Evolutionary conservation across 2,329 filamentous ascomycete genomes (phyloP).

Genomic region (Fusarium sterilihyphosum): DNA sequence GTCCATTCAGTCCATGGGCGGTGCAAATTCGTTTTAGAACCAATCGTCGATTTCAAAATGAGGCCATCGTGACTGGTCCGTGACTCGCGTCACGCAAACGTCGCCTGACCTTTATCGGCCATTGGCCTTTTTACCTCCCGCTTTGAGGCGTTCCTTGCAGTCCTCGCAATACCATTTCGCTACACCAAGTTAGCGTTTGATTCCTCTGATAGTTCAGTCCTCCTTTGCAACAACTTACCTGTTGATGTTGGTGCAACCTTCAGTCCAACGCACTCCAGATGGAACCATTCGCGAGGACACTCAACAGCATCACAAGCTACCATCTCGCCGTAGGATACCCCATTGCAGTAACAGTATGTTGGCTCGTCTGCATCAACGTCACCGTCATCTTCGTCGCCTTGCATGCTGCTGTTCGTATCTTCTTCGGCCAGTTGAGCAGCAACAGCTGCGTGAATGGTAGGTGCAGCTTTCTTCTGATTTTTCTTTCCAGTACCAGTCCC

Average conservation of each 20-base stretch:
- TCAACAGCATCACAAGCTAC: slow-evolving; percentile 80
- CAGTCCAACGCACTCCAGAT: slow-evolving; percentile 82
- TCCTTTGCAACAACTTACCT: slow-evolving; percentile 61
- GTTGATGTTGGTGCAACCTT: slow-evolving; percentile 81
- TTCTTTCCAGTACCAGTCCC: slow-evolving; percentile 60
- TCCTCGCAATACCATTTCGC: slow-evolving; percentile 87
- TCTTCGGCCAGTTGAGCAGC: slow-evolving; percentile 52
- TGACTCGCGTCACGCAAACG: slow-evolving; percentile 11
- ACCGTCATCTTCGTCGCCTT: slow-evolving; percentile 57
- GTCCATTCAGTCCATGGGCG: slow-evolving; percentile 20
- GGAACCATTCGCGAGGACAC: slow-evolving; percentile 84
- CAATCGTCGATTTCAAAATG: slow-evolving; percentile 16
- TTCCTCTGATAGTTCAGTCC: not conserved
- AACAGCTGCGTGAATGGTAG: slow-evolving; percentile 52
- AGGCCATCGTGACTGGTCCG: slow-evolving; percentile 29
- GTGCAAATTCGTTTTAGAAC: slow-evolving; percentile 22
- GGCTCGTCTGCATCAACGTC: slow-evolving; percentile 77
- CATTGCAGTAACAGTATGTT: slow-evolving; percentile 82
- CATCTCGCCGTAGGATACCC: slow-evolving; percentile 86
- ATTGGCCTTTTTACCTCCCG: slow-evolving; percentile 62
- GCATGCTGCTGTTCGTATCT: slow-evolving; percentile 55
- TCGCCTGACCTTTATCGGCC: slow-evolving; percentile 50
- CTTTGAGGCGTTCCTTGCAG: slow-evolving; percentile 74
- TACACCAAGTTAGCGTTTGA: slow-evolving; percentile 51
- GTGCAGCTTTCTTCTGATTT: slow-evolving; percentile 67